phyloP scores from a whole-genome alignment of 306 rosid species.

The Cucumis sativus region Cucumber_9930_V3 NC_026655.2:10878501-10879000 shows the following conservation, averaged over 20 bases:
- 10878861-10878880: background rate
- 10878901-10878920: too few relatives aligned
- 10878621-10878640: background rate
- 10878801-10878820: slow-evolving; percentile 39
- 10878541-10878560: slow-evolving; percentile 4
- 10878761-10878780: background rate
- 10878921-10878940: too few relatives aligned
- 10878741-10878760: too few relatives aligned
- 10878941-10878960: too few relatives aligned
- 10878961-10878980: too few relatives aligned
- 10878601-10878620: slow-evolving; percentile 14
- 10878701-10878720: slow-evolving; percentile 19
- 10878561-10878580: slow-evolving; percentile 38
- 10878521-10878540: slow-evolving; percentile 1
- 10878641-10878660: slow-evolving; percentile 16
- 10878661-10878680: slow-evolving; percentile 32
- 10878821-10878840: slow-evolving; percentile 20
- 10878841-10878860: background rate
- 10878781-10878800: slow-evolving; percentile 21
- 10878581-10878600: slow-evolving; percentile 25
- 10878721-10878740: slow-evolving; percentile 2
- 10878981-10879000: too few relatives aligned
- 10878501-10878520: slow-evolving; percentile 37
- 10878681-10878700: slow-evolving; percentile 35
- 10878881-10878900: background rate